Conservation (phyloP, 2,329 filamentous ascomycete species). For the Parascedosporium putredinis region DNA sequence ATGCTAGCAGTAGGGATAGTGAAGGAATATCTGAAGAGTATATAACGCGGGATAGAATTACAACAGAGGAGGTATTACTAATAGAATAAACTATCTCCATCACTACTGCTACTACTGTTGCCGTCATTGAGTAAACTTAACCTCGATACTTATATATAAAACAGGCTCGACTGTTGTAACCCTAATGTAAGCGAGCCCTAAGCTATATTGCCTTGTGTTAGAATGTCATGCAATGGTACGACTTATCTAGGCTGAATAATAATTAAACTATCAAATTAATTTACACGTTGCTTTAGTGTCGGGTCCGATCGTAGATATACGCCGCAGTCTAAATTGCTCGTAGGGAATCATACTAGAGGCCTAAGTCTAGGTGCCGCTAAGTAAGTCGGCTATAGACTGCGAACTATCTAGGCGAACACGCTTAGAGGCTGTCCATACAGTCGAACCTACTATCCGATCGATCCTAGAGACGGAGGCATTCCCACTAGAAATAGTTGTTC, state of each 20-base stretch:
- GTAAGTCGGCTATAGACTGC: conserved; percentile 8
- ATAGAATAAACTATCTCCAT: no score
- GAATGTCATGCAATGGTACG: background rate
- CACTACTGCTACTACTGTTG: no score
- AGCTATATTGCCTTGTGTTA: no score
- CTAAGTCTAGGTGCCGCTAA: conserved; percentile 12
- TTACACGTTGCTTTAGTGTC: conserved; percentile 11
- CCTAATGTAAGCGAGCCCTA: no score
- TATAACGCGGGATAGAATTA: no score
- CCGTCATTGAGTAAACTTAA: no score
- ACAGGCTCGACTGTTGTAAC: no score
- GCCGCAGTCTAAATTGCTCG: conserved; percentile 15
- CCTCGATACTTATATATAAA: no score
- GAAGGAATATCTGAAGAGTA: no score
- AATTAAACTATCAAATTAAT: conserved; percentile 8
- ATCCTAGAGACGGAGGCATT: conserved; percentile 11
- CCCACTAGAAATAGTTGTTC: conserved; percentile 10
- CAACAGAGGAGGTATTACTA: no score
- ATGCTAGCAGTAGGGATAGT: no score
- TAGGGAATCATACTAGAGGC: conserved; percentile 14
- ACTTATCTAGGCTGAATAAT: conserved; percentile 11
- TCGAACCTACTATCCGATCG: conserved; percentile 11
- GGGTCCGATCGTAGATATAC: conserved; percentile 10
- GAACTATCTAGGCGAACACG: conserved; percentile 9
- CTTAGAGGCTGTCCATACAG: conserved; percentile 13